phyloP scores from a whole-genome alignment of 2,329 filamentous ascomycete species.

The Botrytis fabae region DNA sequence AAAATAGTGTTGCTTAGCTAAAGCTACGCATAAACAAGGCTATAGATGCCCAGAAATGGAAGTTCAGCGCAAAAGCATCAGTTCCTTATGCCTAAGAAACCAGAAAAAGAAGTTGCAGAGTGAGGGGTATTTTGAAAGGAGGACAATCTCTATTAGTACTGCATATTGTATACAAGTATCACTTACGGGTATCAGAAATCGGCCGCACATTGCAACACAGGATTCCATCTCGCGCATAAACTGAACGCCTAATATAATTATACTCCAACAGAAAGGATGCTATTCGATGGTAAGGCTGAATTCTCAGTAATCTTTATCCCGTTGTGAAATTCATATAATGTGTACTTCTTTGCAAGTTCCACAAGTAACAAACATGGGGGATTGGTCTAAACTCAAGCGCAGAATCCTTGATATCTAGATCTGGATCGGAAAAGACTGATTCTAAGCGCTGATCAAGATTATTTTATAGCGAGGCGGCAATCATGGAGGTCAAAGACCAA shows the following conservation, averaged over 20 bases:
- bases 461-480: neutral
- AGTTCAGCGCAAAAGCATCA: neutral
- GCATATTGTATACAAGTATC: neutral
- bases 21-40: neutral
- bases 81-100: fast-evolving
- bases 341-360: neutral
- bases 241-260: neutral
- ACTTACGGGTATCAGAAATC: neutral
- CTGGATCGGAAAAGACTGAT: neutral
- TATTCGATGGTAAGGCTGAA: neutral
- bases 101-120: neutral
- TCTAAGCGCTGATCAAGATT: neutral
- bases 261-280: neutral
- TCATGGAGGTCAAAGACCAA: neutral
- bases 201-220: neutral
- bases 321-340: neutral
- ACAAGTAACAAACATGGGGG: neutral
- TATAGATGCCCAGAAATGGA: neutral
- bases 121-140: neutral
- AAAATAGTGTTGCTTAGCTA: neutral
- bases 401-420: neutral
- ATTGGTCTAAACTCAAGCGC: neutral
- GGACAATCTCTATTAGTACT: neutral
- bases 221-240: neutral
- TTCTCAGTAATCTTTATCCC: neutral